Base-by-base conservation (phyloP, 257 asterid species). In the Solanum appendiculatum region DNA sequence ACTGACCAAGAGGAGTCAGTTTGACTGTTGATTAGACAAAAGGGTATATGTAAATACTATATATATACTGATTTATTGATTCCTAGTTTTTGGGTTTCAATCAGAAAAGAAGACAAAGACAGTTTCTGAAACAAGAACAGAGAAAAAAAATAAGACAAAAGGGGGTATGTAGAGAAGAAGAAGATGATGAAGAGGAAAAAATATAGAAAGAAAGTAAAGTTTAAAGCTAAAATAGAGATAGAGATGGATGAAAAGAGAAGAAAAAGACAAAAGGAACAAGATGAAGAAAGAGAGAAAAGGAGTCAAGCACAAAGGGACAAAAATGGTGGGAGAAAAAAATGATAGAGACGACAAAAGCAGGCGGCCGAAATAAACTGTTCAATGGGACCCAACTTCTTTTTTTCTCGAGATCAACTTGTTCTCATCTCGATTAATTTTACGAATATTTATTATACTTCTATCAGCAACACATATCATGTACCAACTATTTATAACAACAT, bases 101-200 rank as follows among this genome's bases (percentile, higher is more conserved):
- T 51, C 39, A 60, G 36, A 34, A 10, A 82, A 86, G 82, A 58
- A 89, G 91, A 90, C n/a, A 87, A 89, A 89, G 92, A 90, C 92
- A 91, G 89, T 29, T 88, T 84, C 87, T 78, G 90, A 77, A 88
- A 89, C 51, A 63, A 87, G 40, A 88, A 88, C 89, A 86, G 75
- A 46, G 64, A 46, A 29, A 3, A 25, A 39, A 39, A 27, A 77
- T 23, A 72, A 88, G 63, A 34, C 36, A 42, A 82, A 44, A 82
- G 7, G 85, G 66, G 72, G 25, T 20, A 78, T n/a, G n/a, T 75
- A 54, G 37, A 86, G 36, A 64, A 15, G 10, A 51, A 6, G 82
- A n/a, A n/a, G 56, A 3, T 6, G 29, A 3, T 5, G 48, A 16
- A 4, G 58, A 15, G 12, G 48, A 48, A 42, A 25, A 78, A 40